Evolutionary conservation across 2,329 filamentous ascomycete genomes (phyloP), one percentile per base, ranked within the genome.

Genomic region (Chaetomium sp.): DNA sequence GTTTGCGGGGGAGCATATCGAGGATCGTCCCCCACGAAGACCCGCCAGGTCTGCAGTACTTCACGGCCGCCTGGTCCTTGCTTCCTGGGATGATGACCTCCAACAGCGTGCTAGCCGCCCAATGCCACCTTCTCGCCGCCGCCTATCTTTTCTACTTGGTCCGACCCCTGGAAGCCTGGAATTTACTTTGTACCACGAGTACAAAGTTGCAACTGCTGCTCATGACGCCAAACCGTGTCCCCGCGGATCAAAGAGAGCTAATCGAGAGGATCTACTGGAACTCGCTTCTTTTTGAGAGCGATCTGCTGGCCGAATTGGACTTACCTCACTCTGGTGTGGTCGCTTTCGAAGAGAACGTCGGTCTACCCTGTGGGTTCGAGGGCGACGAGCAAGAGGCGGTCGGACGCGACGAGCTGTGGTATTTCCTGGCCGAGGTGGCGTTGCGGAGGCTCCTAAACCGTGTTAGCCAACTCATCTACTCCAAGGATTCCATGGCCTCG

Each of bases 231-330:
- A 85, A 81, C 59, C 80, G 87, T 53, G 80, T 92, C 0, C 86
- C 87, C 1, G 74, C 82, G 4, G 82, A 85, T 36, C 85, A 89
- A 67, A 80, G 84, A 64, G 88, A 91, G 67, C 71, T 92, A 35
- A 83, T 84, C 48, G 87, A 90, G 69, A 78, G 89, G 49, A 86
- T 92, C 11, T 94, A 90, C 72, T 94, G 89, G 89, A 92, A 94
- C 63, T 79, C 88, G 2, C 74, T 91, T 1, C 79, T 92, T 50
- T 89, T 90, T 57, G 88, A 92, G 70, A 91, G 84, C 66, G 88
- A 92, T 67, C 76, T 92, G 41, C 76, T 91, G 4, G 87, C 88
- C 7, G 88, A 92, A 68, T 73, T 92, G 37, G 88, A 92, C 67
- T 76, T 94, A 12, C 88, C 89, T 4, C 88, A 92, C 68, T 91